Conservation (phyloP, 202 grass and related monocot species). For the Dendrocalamus latiflorus region DNA sequence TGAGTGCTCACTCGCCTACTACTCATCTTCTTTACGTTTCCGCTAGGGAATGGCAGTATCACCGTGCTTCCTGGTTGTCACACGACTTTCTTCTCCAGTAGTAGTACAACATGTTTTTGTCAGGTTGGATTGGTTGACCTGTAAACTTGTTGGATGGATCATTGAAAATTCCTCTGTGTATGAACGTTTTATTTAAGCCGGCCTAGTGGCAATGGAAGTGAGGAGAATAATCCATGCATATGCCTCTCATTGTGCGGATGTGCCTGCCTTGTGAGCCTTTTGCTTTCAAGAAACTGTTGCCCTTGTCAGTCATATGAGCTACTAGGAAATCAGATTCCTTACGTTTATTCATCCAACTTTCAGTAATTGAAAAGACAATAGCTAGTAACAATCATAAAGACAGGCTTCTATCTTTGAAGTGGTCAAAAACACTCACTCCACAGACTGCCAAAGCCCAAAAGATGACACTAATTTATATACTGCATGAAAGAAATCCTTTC, state of each 20-base stretch:
- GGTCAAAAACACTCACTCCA: neutral
- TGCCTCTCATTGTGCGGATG: neutral
- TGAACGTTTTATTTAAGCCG: neutral
- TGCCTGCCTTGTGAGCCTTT: neutral
- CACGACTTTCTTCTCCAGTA: neutral
- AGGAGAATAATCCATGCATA: conserved; percentile 35
- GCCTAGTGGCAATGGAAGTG: neutral
- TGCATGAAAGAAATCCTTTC: neutral
- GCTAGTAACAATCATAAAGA: neutral
- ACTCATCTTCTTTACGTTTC: conserved; percentile 45
- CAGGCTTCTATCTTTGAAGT: neutral
- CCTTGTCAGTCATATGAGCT: neutral
- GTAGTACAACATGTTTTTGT: neutral
- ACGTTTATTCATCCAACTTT: neutral
- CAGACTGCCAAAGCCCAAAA: neutral
- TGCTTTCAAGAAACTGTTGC: neutral
- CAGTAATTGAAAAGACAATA: conserved; percentile 9
- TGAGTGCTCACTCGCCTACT: conserved; percentile 35
- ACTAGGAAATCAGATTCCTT: neutral
- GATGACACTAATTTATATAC: neutral
- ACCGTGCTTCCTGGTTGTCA: neutral
- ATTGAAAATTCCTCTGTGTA: neutral
- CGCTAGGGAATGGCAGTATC: conserved; percentile 1
- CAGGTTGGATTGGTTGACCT: neutral
- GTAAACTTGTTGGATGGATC: neutral